These are phyloP conservation scores for Hanseniaspora gamundiae DNA, from an alignment of 1,139 yeast species.

Conservation along the genomic window DNA sequence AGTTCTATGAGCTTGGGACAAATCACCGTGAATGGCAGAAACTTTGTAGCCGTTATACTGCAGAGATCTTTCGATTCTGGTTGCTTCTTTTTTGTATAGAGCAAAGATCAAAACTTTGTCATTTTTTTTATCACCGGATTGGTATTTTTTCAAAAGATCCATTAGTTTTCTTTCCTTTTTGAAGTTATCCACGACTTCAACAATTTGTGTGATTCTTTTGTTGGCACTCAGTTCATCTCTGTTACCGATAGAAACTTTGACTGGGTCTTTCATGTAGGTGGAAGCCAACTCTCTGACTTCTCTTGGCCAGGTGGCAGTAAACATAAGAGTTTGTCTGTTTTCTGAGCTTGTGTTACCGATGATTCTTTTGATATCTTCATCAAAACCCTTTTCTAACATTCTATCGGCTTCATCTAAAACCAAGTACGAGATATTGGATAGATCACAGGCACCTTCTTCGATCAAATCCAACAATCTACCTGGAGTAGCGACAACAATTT, in stretches of 20 bases:
- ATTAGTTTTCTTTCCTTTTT: conserved; percentile 70
- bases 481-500: conserved; percentile 91
- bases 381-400: conserved; percentile 95
- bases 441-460: conserved; percentile 74
- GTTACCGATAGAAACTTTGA: conserved; percentile 85
- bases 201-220: conserved; percentile 83
- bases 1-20: conserved; percentile 86
- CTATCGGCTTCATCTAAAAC: conserved; percentile 97
- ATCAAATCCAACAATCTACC: conserved; percentile 88
- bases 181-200: conserved; percentile 81
- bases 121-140: conserved; percentile 47
- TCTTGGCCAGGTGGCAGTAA: conserved; percentile 97
- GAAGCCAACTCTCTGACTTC: conserved; percentile 89
- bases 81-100: conserved; percentile 89
- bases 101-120: conserved; percentile 89
- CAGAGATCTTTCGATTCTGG: conserved; percentile 72
- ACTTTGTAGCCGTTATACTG: conserved; percentile 64
- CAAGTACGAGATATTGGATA: conserved; percentile 58
- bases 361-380: conserved; percentile 83
- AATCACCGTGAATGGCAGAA: conserved; percentile 93
- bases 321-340: conserved; percentile 92
- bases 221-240: conserved; percentile 90
- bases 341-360: conserved; percentile 80
- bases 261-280: conserved; percentile 74
- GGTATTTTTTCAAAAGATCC: conserved; percentile 63